Conservation (phyloP, 148 eudicot species). For the Mesembryanthemum crystallinum region DNA sequence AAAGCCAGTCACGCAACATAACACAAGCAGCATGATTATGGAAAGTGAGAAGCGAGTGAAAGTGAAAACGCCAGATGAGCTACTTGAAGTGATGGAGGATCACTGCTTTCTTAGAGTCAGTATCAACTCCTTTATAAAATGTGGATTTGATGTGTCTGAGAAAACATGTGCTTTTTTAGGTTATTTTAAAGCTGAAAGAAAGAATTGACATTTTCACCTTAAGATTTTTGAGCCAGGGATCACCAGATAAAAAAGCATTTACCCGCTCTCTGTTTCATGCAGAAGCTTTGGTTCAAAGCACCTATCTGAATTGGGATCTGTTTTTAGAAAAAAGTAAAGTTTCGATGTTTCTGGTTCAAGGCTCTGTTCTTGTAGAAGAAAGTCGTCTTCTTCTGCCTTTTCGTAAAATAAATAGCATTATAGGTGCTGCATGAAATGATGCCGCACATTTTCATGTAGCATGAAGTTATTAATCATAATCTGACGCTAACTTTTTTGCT, state of each 20-base stretch:
- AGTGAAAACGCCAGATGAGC: constrained; percentile 92
- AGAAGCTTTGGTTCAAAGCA: background rate
- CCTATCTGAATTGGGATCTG: background rate
- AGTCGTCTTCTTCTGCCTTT: background rate
- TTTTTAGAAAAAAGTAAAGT: background rate
- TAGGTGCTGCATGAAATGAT: background rate
- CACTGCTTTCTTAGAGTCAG: constrained; percentile 74
- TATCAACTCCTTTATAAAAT: background rate
- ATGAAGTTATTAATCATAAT: constrained; percentile 10
- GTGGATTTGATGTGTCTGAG: background rate
- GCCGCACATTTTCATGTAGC: background rate
- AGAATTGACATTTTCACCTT: background rate
- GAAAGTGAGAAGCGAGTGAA: constrained; percentile 70
- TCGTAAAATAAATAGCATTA: background rate
- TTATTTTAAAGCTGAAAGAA: background rate
- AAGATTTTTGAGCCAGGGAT: background rate
- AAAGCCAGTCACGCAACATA: constrained; percentile 55
- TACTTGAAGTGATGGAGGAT: constrained; percentile 71
- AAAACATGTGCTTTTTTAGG: background rate
- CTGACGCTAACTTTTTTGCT: constrained; percentile 7
- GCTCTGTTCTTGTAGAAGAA: background rate
- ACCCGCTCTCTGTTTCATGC: background rate
- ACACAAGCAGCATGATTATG: constrained; percentile 80
- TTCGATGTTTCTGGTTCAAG: background rate
- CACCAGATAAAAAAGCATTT: background rate